Conservation (phyloP, 1,284 basidiomycete genomes). For the Tranzscheliella williamsii region DNA sequence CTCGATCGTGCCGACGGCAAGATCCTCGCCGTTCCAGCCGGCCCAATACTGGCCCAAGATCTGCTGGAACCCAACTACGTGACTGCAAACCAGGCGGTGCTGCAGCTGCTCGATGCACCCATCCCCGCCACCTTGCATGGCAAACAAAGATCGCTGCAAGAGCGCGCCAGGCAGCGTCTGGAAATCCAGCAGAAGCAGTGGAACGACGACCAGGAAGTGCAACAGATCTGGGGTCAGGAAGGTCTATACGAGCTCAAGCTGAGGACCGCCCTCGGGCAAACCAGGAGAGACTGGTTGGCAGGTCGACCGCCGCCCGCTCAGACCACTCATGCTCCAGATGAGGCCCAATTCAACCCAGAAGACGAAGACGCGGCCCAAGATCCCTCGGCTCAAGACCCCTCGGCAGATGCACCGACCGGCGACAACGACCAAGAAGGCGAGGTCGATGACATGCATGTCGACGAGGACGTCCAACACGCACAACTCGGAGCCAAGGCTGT, state of each 20-base stretch:
- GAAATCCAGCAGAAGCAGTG: constrained; percentile 2
- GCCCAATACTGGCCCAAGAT: constrained; percentile 9
- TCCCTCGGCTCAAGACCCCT: constrained; percentile 1
- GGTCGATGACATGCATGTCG: neutral
- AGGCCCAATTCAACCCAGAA: constrained; percentile 10
- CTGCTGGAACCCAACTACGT: constrained; percentile 9
- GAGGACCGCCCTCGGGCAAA: constrained; percentile 11
- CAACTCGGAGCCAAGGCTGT: too few species aligned
- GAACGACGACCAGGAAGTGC: constrained; percentile 16
- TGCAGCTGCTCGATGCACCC: constrained; percentile 14
- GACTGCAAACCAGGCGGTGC: constrained; percentile 11
- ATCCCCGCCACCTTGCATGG: constrained; percentile 1
- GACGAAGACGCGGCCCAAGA: constrained; percentile 1
- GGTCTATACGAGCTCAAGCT: constrained; percentile 36
- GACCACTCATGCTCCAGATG: neutral
- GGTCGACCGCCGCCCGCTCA: neutral
- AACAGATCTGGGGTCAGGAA: constrained; percentile 27
- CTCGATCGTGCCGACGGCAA: constrained; percentile 20
- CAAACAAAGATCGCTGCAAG: neutral
- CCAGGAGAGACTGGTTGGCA: constrained; percentile 25
- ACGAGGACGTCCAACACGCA: too few species aligned
- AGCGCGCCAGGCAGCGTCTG: constrained; percentile 12
- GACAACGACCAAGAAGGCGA: constrained; percentile 1
- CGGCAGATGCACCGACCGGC: constrained; percentile 1
- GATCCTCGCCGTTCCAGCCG: constrained; percentile 15